Evolutionary conservation across 2,329 filamentous ascomycete species (phyloP), one percentile per base, ranked within the genome.

Genomic region (Pestalotiopsis fici): DNA sequence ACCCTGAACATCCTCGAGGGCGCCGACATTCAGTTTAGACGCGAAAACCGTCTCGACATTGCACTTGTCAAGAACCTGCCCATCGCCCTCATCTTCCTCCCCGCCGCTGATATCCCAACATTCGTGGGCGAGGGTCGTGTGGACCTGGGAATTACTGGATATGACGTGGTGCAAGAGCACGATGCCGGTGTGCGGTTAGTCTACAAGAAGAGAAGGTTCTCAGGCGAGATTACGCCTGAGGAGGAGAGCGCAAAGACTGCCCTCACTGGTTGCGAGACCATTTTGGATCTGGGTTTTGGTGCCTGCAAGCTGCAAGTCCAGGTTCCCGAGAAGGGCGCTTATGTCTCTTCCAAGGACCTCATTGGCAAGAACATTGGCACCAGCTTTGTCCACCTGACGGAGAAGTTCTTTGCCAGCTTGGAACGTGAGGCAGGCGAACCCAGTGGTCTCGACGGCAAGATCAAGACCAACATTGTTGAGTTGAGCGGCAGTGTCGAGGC

Each of bases 401-500:
- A 91, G 75, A 88, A 91, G 74, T 98, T 97, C 82, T 99, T 98
- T 83, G 86, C 90, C 60, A 86, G 86, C 70, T 83, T 99, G 31
- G 96, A 98, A 77, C 74, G 82, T 57, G 83, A 85, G 65, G 79
- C 83, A 55, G 83, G 84, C 64, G 78, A 73, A 43, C 64, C 64
- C n/a, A 76, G 78, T 18, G 76, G 77, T 65, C 71, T 72, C 11
- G 67, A 70, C 15, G 75, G 74, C n/a, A 91, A 91, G 78, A 80
- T 97, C 73, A 88, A 86, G 75, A 98, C 96, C 11, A 94, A 94
- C 76, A 94, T 99, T 75, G 93, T 97, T 76, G 97, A 96, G 80
- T 88, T 98, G 69, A 96, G 95, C 71, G 96, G 96, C 18, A 98
- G 95, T 85, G 96, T 99, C 39, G 96, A 99, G 83, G 95, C 96